Percentiles rank a stretch among this genome's conserved stretches.
phyloP scores from a whole-genome alignment of 2,329 filamentous ascomycete species.

The Fusarium paranaense region DNA sequence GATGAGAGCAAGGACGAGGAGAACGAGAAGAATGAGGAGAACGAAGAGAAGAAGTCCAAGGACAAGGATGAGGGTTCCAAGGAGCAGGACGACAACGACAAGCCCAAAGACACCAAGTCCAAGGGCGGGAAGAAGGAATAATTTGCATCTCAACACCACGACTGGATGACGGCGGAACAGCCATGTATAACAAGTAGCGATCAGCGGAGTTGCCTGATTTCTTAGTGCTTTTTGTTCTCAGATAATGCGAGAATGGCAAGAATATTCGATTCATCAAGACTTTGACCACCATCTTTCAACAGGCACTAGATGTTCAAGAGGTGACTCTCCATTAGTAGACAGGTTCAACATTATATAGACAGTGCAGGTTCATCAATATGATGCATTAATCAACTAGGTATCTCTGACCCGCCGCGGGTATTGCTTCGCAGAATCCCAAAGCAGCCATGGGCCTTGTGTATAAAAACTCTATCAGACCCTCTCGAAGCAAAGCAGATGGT shows the following conservation, averaged over 20 bases:
- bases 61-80: conserved; percentile 28
- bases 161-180: background rate
- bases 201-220: conserved; percentile 20
- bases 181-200: conserved; percentile 17
- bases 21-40: conserved; percentile 34
- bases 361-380: conserved; percentile 37
- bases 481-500: conserved; percentile 41
- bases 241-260: conserved; percentile 20
- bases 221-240: background rate
- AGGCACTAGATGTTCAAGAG: background rate
- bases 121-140: conserved; percentile 23
- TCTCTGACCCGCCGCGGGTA: conserved; percentile 39
- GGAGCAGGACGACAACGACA: conserved; percentile 35
- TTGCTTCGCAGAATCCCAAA: conserved; percentile 41
- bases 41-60: conserved; percentile 39
- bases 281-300: background rate
- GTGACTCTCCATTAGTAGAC: background rate
- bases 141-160: background rate
- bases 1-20: background rate
- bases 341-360: background rate
- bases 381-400: conserved; percentile 46
- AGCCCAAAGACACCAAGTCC: conserved; percentile 3
- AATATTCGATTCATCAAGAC: conserved; percentile 16
- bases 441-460: conserved; percentile 23
- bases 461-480: conserved; percentile 36